phyloP scores from a whole-genome alignment of 1,139 yeast genomes.

The Kluyveromyces marxianus region DNA sequence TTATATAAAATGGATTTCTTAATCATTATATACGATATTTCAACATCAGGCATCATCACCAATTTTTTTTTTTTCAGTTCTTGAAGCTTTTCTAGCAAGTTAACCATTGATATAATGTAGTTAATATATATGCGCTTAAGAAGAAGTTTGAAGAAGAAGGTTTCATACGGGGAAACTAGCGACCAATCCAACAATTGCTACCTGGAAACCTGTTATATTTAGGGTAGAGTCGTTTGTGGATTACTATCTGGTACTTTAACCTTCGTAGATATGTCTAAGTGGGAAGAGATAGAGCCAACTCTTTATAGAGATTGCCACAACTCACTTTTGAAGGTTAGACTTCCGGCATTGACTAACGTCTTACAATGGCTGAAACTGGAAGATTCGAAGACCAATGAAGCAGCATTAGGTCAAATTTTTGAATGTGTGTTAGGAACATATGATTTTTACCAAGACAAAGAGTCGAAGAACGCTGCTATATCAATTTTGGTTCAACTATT shows the following conservation, averaged over 20 bases:
- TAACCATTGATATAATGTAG: no score
- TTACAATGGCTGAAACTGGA: conserved; percentile 4
- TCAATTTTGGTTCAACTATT: conserved; percentile 36
- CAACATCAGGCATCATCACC: no score
- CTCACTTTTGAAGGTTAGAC: conserved; percentile 8
- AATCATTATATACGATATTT: no score
- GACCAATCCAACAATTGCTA: no score
- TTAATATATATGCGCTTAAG: no score
- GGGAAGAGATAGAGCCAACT: conserved; percentile 7
- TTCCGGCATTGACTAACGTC: conserved; percentile 8
- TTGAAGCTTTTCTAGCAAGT: no score
- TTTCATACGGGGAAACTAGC: no score
- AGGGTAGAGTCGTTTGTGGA: not conserved
- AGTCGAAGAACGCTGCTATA: conserved; percentile 38
- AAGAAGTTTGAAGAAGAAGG: no score
- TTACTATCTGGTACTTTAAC: not conserved
- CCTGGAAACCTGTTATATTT: no score
- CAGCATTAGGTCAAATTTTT: conserved; percentile 20
- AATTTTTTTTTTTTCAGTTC: no score
- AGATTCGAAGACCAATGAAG: not conserved
- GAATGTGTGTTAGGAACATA: conserved; percentile 35
- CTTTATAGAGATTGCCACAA: conserved; percentile 6
- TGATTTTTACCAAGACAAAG: conserved; percentile 39
- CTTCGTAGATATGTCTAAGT: conserved; percentile 3
- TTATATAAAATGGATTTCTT: no score